Conservation (phyloP, 768 basidiomycete genomes). For the Lactarius psammicola region DNA sequence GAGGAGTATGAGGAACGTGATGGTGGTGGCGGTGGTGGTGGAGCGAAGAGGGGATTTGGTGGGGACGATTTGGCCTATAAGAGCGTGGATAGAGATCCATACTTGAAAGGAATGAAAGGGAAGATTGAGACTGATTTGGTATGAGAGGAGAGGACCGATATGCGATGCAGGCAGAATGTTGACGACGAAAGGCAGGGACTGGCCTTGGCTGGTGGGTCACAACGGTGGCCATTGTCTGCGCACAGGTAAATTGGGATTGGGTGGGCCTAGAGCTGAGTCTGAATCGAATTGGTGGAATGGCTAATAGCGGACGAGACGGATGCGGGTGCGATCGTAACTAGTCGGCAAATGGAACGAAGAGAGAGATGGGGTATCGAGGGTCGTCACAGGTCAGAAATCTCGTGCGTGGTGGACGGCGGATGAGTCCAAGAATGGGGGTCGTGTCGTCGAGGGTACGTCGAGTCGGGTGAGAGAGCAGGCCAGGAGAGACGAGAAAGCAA, state of each 20-base stretch:
- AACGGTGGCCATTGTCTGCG: slow-evolving; percentile 20
- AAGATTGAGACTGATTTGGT: slow-evolving; percentile 24
- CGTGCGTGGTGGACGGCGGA: slow-evolving; percentile 13
- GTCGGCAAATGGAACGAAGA: slow-evolving; percentile 21
- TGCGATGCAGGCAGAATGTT: slow-evolving; percentile 19
- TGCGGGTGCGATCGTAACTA: slow-evolving; percentile 27
- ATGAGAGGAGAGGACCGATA: slow-evolving; percentile 13
- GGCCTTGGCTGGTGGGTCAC: slow-evolving; percentile 25
- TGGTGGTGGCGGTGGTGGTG: slow-evolving; percentile 7
- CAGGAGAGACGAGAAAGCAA: not conserved
- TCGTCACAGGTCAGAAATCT: slow-evolving; percentile 13
- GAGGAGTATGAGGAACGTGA: slow-evolving; percentile 17
- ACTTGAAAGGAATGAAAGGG: slow-evolving; percentile 20
- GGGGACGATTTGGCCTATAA: slow-evolving; percentile 26
- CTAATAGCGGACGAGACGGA: slow-evolving; percentile 5
- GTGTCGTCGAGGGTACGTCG: not conserved
- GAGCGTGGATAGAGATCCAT: slow-evolving; percentile 24
- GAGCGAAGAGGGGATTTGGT: slow-evolving; percentile 14
- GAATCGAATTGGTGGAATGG: slow-evolving; percentile 11
- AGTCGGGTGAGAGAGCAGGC: not conserved
- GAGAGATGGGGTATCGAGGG: slow-evolving; percentile 8
- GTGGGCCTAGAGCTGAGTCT: slow-evolving; percentile 25
- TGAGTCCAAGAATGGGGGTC: slow-evolving; percentile 12
- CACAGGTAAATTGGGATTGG: no score
- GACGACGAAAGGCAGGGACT: slow-evolving; percentile 22